phyloP scores from a whole-genome alignment of 1,284 basidiomycete species.

The Polyporus tsugae region DNA sequence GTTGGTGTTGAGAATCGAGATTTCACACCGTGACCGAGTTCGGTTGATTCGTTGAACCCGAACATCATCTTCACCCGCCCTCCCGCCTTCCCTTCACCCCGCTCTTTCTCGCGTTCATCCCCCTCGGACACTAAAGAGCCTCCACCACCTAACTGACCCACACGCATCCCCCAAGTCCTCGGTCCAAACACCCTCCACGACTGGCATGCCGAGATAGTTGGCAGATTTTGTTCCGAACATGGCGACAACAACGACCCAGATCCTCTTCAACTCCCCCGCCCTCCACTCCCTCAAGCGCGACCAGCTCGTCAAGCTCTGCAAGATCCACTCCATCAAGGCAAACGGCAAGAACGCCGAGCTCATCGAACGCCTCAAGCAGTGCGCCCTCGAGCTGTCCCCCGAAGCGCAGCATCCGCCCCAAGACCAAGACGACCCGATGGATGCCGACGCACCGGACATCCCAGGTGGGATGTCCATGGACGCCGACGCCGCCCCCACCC shows the following conservation, averaged over 20 bases:
- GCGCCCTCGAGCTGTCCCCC: constrained; percentile 65
- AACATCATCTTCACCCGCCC: constrained; percentile 2
- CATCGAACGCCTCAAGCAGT: constrained; percentile 68
- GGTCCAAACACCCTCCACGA: not conserved
- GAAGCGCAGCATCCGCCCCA: constrained; percentile 49
- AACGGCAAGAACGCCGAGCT: constrained; percentile 80
- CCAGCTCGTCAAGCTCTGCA: constrained; percentile 83
- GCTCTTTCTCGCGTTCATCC: not conserved
- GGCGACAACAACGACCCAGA: constrained; percentile 76
- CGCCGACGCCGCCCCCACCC: constrained; percentile 25
- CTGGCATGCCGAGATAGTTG: constrained; percentile 7
- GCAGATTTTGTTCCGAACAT: not conserved
- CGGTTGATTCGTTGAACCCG: constrained; percentile 13
- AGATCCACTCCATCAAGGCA: constrained; percentile 79
- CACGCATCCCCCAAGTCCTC: not conserved
- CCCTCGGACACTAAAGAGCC: not conserved
- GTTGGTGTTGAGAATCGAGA: constrained; percentile 14
- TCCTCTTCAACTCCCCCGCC: constrained; percentile 82
- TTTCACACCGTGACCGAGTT: not conserved
- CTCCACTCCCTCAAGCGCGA: constrained; percentile 81
- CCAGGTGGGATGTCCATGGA: constrained; percentile 27
- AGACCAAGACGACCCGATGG: constrained; percentile 26
- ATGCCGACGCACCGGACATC: not conserved
- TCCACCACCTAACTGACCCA: not conserved
- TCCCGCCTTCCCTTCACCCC: not conserved